Conservation (phyloP, 352 stramenopile species). For the Globisporangium paroecandrum region DNA sequence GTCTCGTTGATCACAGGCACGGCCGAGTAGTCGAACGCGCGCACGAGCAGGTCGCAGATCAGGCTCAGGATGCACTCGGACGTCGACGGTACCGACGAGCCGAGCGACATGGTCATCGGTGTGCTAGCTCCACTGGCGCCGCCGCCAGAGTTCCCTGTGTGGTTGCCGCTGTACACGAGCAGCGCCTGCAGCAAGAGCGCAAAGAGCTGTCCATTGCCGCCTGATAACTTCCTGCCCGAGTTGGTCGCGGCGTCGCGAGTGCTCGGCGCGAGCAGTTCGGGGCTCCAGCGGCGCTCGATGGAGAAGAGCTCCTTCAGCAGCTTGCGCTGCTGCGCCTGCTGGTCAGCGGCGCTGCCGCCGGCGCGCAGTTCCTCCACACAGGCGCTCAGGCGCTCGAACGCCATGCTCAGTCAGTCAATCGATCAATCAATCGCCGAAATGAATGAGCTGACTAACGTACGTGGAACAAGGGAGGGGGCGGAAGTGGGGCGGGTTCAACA, state of each 20-base stretch:
- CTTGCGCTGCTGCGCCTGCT: conserved; percentile 31
- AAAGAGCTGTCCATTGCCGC: conserved; percentile 46
- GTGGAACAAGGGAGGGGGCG: background rate
- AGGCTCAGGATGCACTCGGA: conserved; percentile 71
- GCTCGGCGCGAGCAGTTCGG: conserved; percentile 26
- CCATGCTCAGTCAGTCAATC: conserved; percentile 23
- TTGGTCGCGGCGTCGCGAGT: conserved; percentile 15
- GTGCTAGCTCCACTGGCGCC: conserved; percentile 24
- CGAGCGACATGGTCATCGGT: conserved; percentile 48
- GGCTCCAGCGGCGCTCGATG: conserved; percentile 55
- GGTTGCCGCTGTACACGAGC: conserved; percentile 60
- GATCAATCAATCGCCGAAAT: background rate
- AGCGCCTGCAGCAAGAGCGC: conserved; percentile 61
- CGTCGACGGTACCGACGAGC: conserved; percentile 40
- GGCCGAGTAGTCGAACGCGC: conserved; percentile 69
- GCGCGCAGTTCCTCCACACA: conserved; percentile 47
- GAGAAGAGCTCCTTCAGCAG: conserved; percentile 55
- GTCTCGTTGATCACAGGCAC: conserved; percentile 53
- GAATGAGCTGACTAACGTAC: background rate
- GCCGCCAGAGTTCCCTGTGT: conserved; percentile 25
- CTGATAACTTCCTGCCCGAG: conserved; percentile 21
- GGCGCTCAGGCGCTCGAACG: conserved; percentile 41
- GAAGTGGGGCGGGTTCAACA: background rate
- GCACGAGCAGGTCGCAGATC: conserved; percentile 68
- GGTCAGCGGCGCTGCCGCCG: conserved; percentile 26